These are phyloP conservation scores for Suillus bovinus DNA, from an alignment of 768 basidiomycete species.

Conservation along the genomic window DNA sequence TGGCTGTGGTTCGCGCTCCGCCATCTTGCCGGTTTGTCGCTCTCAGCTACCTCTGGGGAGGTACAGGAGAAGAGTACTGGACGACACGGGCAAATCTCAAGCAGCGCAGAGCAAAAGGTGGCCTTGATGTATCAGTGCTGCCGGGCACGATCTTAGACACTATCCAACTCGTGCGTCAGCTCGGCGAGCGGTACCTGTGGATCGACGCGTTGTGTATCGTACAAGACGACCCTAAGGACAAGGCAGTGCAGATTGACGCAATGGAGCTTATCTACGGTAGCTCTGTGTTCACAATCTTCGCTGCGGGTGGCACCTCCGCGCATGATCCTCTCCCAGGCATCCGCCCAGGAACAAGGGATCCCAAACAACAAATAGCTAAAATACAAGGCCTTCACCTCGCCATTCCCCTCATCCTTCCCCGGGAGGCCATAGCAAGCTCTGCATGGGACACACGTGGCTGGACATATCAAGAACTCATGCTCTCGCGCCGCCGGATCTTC, in stretches of 20 bases:
- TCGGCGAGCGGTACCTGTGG: slow-evolving; percentile 14
- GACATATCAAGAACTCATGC: slow-evolving; percentile 24
- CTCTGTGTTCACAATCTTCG: slow-evolving; percentile 9
- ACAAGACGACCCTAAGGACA: slow-evolving; percentile 9
- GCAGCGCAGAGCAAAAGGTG: background rate
- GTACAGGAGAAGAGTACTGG: slow-evolving; percentile 10
- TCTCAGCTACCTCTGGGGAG: slow-evolving; percentile 15
- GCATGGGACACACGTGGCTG: slow-evolving; percentile 23
- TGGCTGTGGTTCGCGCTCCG: slow-evolving; percentile 9
- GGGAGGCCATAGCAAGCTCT: slow-evolving; percentile 11
- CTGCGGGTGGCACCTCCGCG: slow-evolving; percentile 1
- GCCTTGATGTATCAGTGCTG: slow-evolving; percentile 5
- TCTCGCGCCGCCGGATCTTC: slow-evolving; percentile 24
- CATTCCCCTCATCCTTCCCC: slow-evolving; percentile 17
- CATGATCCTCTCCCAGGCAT: slow-evolving; percentile 8
- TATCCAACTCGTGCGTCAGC: slow-evolving; percentile 8
- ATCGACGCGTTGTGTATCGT: slow-evolving; percentile 15
- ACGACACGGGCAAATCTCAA: slow-evolving; percentile 12
- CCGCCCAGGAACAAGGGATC: slow-evolving; percentile 15
- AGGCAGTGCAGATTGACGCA: slow-evolving; percentile 1
- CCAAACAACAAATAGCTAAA: slow-evolving; percentile 17
- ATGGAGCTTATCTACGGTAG: slow-evolving; percentile 12
- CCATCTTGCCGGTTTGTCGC: slow-evolving; percentile 11
- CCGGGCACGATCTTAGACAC: slow-evolving; percentile 11
- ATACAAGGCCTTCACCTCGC: slow-evolving; percentile 26